Evolutionary conservation across 2,329 filamentous ascomycete genomes (phyloP), one percentile per base, ranked within the genome.

Genomic region (Aspergillus puulaauensis): DNA sequence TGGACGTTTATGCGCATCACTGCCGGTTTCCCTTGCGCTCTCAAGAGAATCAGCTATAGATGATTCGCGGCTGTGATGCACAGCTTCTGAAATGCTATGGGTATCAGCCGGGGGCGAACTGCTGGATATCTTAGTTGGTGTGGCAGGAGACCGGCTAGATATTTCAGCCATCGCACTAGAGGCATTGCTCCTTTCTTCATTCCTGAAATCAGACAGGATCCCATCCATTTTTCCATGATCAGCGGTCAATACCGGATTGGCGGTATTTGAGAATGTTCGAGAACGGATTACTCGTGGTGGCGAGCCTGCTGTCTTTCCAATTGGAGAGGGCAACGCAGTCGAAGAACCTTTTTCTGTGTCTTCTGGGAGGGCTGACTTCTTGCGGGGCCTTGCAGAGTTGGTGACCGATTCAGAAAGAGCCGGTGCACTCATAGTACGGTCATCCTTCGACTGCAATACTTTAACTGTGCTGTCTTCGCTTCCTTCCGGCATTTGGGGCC

Each of bases 201-300:
- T 80, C 33, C 82, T 83, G 1, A 79, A 66, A 14, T 77, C 83
- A 14, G 82, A 79, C 59, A 83, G 84, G 63, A 84, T 83, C 12
- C 86, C 80, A 59, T 91, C 88, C 19, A 86, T 85, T 61, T 88
- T 87, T 0, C 84, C 81, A 35, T 83, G 80, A 65, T 91, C 87
- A 1, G 87, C 86, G 31, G 84, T 86, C 6, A 93, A 83, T 19
- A 87, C 78, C 1, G 90, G 87, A 54, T 85, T 82, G 2, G 87
- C 82, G 24, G 83, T 82, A 56, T 79, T 80, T 11, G 85, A 83
- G 64, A 89, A 87, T 0, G 88, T 88, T 39, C 81, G 79, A 2
- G 87, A 84, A 46, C 86, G 79, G 59, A 88, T 79, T 1, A 80
- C 78, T 64, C 80, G 83, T 31, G 86, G 83, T 37, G 80, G 76